phyloP scores from a whole-genome alignment of 768 basidiomycete species.

The Psilocybe tampanensis region DNA sequence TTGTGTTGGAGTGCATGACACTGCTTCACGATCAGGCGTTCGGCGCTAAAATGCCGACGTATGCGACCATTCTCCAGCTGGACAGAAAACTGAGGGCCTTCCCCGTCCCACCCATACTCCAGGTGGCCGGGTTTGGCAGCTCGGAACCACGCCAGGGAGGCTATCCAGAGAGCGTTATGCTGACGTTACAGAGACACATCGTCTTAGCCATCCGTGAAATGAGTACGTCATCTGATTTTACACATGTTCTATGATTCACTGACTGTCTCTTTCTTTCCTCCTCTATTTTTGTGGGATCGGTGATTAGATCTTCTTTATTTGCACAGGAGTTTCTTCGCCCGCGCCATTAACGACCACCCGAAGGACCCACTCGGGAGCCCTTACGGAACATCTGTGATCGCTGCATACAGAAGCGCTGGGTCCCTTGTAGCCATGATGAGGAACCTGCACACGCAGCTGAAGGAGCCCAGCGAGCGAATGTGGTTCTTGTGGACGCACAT shows the following conservation, averaged over 20 bases:
- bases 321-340: constrained; percentile 74
- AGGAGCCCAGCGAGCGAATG: constrained; percentile 63
- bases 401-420: constrained; percentile 73
- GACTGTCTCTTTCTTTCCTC: constrained; percentile 12
- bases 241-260: constrained; percentile 5
- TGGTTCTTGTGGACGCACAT: constrained; percentile 67
- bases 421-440: constrained; percentile 72
- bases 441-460: constrained; percentile 65
- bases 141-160: constrained; percentile 47
- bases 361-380: constrained; percentile 75
- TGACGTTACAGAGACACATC: constrained; percentile 67
- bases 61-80: constrained; percentile 66
- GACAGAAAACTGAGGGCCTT: constrained; percentile 70
- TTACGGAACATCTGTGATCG: constrained; percentile 73
- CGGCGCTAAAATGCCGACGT: constrained; percentile 68
- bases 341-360: constrained; percentile 72
- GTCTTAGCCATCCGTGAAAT: constrained; percentile 70
- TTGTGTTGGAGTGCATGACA: constrained; percentile 69
- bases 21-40: constrained; percentile 73
- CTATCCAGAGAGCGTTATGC: constrained; percentile 50
- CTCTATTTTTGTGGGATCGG: constrained; percentile 4
- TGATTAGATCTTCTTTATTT: constrained; percentile 64
- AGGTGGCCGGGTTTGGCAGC: constrained; percentile 68
- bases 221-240: constrained; percentile 46
- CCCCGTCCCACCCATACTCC: constrained; percentile 65